Conservation (phyloP, 1,284 basidiomycete species). For the Cystobasidium sp. region DNA sequence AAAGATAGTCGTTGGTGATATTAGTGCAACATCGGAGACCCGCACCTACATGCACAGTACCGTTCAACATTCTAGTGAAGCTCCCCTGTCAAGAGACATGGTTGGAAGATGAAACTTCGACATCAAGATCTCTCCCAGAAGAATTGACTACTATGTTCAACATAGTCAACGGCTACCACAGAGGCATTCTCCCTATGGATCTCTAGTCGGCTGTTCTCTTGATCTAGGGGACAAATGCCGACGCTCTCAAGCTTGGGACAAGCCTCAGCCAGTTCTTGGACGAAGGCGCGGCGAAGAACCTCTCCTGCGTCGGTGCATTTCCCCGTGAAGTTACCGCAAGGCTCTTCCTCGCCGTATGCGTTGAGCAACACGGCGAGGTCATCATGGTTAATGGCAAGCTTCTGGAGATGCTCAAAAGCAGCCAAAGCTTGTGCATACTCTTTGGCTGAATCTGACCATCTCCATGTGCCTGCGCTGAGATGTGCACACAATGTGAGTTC, state of each 20-base stretch:
- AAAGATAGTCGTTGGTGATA: neutral
- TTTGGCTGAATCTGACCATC: conserved; percentile 7
- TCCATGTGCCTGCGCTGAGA: conserved; percentile 18
- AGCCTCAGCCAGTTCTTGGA: neutral
- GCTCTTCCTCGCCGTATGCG: neutral
- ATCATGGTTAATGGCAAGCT: conserved; percentile 31
- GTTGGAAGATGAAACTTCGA: too few relatives aligned
- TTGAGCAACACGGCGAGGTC: conserved; percentile 6
- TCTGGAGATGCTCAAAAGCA: neutral
- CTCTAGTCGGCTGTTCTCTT: conserved; percentile 2
- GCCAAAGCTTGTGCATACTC: conserved; percentile 23
- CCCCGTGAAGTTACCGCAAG: conserved; percentile 17
- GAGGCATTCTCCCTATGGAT: neutral
- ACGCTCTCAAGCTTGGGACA: neutral
- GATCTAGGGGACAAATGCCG: conserved; percentile 29
- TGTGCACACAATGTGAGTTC: conserved; percentile 31
- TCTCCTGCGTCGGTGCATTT: conserved; percentile 8
- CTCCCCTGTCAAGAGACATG: too few relatives aligned
- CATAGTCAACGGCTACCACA: neutral
- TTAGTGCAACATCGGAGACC: too few relatives aligned
- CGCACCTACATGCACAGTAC: too few relatives aligned
- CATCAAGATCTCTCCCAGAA: neutral
- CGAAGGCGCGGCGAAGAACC: neutral
- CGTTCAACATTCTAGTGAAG: too few relatives aligned
- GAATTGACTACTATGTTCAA: neutral